A percentile compares a stretch with the other conserved stretches of the same genome.
phyloP scores from a whole-genome alignment of 345 rosid species.

The Hibiscus mutabilis region DNA sequence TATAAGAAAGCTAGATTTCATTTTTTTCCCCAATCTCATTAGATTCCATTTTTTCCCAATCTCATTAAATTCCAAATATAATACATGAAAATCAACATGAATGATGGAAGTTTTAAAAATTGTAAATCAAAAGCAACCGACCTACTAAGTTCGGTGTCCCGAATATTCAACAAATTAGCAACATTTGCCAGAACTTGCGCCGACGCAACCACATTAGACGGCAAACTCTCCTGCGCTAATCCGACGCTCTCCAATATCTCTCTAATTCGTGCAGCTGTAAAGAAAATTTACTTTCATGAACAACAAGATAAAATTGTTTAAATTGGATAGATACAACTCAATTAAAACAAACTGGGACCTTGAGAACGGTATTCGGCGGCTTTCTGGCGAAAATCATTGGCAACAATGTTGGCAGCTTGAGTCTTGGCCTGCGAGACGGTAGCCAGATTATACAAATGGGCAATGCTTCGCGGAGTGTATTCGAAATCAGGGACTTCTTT shows the following conservation, averaged over 20 bases:
- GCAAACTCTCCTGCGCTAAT: conserved; percentile 73
- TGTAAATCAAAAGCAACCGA: conserved; percentile 15
- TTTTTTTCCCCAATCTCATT: conserved; percentile 8
- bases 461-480: conserved; percentile 73
- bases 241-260: conserved; percentile 82
- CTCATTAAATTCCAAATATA: not conserved
- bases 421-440: conserved; percentile 78
- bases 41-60: too few species aligned
- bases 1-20: conserved; percentile 60
- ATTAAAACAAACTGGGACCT: conserved; percentile 30
- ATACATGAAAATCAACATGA: not conserved
- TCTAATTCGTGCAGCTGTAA: conserved; percentile 75
- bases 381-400: conserved; percentile 85
- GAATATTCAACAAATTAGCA: conserved; percentile 79
- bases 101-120: not conserved
- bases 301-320: not conserved
- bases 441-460: conserved; percentile 70
- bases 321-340: not conserved
- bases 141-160: conserved; percentile 94
- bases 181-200: conserved; percentile 89
- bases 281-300: conserved; percentile 2
- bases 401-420: conserved; percentile 77
- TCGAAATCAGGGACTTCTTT: conserved; percentile 81
- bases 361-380: conserved; percentile 83
- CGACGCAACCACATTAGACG: conserved; percentile 75